Base-by-base conservation (phyloP, 2,329 filamentous ascomycete genomes). In the Mycocentrospora acerina region DNA sequence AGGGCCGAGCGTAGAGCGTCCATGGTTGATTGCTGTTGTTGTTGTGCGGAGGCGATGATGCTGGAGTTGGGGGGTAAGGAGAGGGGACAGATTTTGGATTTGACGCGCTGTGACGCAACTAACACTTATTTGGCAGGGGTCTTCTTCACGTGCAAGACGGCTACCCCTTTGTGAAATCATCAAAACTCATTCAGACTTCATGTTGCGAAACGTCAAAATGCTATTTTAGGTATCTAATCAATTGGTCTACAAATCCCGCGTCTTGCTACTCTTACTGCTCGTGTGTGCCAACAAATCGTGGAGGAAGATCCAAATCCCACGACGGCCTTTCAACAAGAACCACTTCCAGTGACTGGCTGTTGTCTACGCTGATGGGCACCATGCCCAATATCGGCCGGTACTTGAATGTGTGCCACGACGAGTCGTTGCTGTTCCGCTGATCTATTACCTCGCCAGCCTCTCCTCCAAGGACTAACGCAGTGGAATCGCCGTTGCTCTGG, bases 361-460 rank as follows among this genome's bases (percentile, higher is more conserved):
- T 47, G 17, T 37, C 51, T 27, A 60, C 55, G 15, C 70, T 73
- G 22, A 85, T 67, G 13, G 79, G 76, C 14, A 82, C 75, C 29
- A 85, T 77, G 4, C 90, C 93, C 45, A 98, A 74, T 54, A 98
- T 90, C n/a, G 90, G 88, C 42, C 90, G 80, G 69, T 97, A 98
- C 68, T 95, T 94, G 75, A 86, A 90, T 4, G 90, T 95, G 62
- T 84, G 81, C 88, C 90, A 97, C 71, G 74, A 79, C 35, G 63
- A 56, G 30, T 64, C 54, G 14, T 40, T 46, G n/a, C 37, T 52
- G 32, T 36, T 43, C 35, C 42, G 53, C 43, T 55, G 53, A 40
- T 37, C 55, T 33, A 49, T 47, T 39, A 38, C 38, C 40, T 46
- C 40, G 36, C 47, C 35, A 35, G 41, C 41, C 35, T 50, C 51